Base-by-base conservation (phyloP, 2,329 filamentous ascomycete species). In the Aspergillus brasiliensis region DNA sequence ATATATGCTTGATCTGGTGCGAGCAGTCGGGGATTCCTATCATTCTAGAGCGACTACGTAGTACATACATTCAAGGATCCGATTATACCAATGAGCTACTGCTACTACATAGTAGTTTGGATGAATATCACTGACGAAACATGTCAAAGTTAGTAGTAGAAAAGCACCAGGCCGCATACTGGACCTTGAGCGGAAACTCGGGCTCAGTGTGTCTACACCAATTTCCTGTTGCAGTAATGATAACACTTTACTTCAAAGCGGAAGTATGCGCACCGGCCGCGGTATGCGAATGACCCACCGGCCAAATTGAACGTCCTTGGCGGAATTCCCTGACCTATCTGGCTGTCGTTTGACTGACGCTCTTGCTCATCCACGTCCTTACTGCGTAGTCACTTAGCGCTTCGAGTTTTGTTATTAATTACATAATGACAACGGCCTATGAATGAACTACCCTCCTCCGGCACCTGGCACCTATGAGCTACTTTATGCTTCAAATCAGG, bases 231-330 rank as follows among this genome's bases (percentile, higher is more conserved):
- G n/a, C 28, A 11, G 51, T 44, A 42, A 44, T 28, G 37, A 21
- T 38, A 28, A 34, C 31, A 34, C 31, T 44, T 40, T 13, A 44
- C 10, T 11, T n/a, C 44, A 25, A n/a, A n/a, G 17, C 37, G 44
- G 37, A 19, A 31, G 38, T 46, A 55, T 46, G 52, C 52, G 28
- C 27, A 7, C 17, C 23, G 42, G 25, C 38, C n/a, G 51, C 31
- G 37, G 27, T 28, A 54, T 54, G 51, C 38, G 27, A 44, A 31
- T 21, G 52, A 55, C 38, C 52, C 52, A 55, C 40, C 15, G 34
- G n/a, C 52, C 10, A n/a, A 15, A 6, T 21, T 28, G 38, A 17
- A 23, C 3, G 52, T 46, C 8, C 51, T 27, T 28, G 23, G 38
- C 15, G 42, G 52, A n/a, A 23, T 55, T 55, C n/a, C 52, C 38